Conservation (phyloP, 345 rosid genomes). For the Turnera subulata region DNA sequence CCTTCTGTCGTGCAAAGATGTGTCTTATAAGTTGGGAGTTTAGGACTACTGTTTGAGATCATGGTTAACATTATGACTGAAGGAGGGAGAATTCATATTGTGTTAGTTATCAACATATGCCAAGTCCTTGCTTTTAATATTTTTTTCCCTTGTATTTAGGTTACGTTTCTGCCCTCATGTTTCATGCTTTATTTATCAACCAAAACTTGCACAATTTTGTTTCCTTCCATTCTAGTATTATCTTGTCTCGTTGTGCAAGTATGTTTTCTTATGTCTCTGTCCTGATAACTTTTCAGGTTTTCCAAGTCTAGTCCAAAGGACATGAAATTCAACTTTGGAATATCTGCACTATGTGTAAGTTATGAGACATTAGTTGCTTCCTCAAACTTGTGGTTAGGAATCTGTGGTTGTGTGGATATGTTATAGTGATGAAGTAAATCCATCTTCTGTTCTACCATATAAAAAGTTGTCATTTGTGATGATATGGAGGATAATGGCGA, state of each 20-base stretch:
- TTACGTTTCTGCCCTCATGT: background rate
- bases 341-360: conserved; percentile 91
- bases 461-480: too few relatives aligned
- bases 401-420: background rate
- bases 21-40: too few relatives aligned
- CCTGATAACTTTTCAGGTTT: conserved; percentile 46
- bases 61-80: too few relatives aligned
- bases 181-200: background rate
- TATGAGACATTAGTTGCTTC: background rate
- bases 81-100: too few relatives aligned
- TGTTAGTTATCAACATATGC: too few relatives aligned
- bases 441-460: too few relatives aligned
- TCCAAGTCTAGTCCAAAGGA: conserved; percentile 61
- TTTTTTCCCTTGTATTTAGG: background rate
- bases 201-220: background rate
- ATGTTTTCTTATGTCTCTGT: background rate
- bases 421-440: too few relatives aligned
- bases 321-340: conserved; percentile 74
- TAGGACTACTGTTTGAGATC: too few relatives aligned
- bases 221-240: background rate
- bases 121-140: too few relatives aligned
- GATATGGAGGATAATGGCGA: background rate
- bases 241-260: too few relatives aligned
- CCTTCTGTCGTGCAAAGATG: too few relatives aligned
- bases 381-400: background rate